Evolutionary conservation across 306 rosid genomes (phyloP).

Genomic region (Elaeagnus macrophylla): DNA sequence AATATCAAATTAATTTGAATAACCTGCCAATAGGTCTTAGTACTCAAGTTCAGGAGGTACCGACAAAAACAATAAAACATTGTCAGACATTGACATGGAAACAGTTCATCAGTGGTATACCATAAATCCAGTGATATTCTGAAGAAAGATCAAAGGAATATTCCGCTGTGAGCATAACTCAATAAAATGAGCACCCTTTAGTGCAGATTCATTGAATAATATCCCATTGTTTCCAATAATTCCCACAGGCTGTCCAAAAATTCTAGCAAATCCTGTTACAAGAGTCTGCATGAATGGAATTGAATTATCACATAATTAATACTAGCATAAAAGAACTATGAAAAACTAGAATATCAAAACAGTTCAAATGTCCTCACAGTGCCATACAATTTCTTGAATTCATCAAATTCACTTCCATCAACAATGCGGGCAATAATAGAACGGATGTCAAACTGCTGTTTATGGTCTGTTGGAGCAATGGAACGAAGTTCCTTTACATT

Average conservation of each 20-base stretch:
- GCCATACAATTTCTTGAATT: constrained; percentile 97
- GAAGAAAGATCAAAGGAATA: constrained; percentile 91
- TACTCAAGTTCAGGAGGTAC: neutral
- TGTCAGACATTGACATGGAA: constrained; percentile 6
- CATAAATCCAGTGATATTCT: constrained; percentile 96
- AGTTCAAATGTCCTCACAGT: constrained; percentile 60
- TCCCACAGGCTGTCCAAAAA: constrained; percentile 92
- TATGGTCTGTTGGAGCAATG: constrained; percentile 86
- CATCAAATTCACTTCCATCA: constrained; percentile 96
- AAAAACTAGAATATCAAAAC: constrained; percentile 17
- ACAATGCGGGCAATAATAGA: constrained; percentile 80
- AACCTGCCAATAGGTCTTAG: neutral
- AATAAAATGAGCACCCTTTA: constrained; percentile 93
- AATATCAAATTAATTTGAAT: neutral
- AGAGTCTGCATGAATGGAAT: constrained; percentile 64
- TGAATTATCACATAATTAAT: neutral
- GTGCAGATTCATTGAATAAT: constrained; percentile 85
- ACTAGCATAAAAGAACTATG: neutral
- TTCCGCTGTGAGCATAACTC: constrained; percentile 76
- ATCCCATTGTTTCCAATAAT: constrained; percentile 92
- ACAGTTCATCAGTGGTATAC: constrained; percentile 30
- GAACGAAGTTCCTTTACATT: constrained; percentile 73
- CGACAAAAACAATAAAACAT: neutral
- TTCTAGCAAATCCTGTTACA: constrained; percentile 87
- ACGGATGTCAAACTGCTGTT: constrained; percentile 80